Evolutionary conservation across 345 rosid species (phyloP), one percentile per base, ranked within the genome.

Genomic region (Eucalyptus rudis): DNA sequence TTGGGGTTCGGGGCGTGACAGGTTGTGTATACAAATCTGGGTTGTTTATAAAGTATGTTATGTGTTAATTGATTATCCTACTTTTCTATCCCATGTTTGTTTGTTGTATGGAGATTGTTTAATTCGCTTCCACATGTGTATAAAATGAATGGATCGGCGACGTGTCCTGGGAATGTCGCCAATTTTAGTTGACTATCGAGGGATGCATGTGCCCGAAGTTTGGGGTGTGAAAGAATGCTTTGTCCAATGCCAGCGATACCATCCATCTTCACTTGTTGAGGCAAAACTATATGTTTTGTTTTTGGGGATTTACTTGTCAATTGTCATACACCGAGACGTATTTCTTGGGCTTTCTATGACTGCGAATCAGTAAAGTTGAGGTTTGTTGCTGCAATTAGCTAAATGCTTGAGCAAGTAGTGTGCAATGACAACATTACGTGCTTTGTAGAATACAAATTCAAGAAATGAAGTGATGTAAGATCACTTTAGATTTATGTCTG

Each of bases 161-260:
- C 3, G 1, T 3, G 0, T 50, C 3, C 7, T 50, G 0, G 7
- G 52, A 50, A 50, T 1, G 52, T 50, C 0, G 1, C 52, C 5
- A 50, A 15, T 50, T 50, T 50, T 50, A 15, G 52, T 50, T 3
- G 3, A 50, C 7, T 7, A 50, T 50, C 0, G 1, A 50, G 19
- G 19, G 19, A 50, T 50, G 52, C 52, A 15, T 0, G 1, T 50
- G 7, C 19, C 0, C 1, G 1, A 50, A 0, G 7, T 50, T 50
- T 0, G 0, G 52, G 52, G 52, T 0, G 19, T 50, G 52, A 50
- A 15, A 50, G 58, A 52, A 52, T 52, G 58, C 58, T 54, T 54
- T 1, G 0, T 54, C 58, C 25, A 54, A 54, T 20, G 58, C 25
- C 5, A 20, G 58, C 10, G 0, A 54, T 19, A 54, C 58, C 25